These are phyloP conservation scores for Aspergillus neotritici DNA, from an alignment of 2,329 filamentous ascomycete species.

Conservation along the genomic window DNA sequence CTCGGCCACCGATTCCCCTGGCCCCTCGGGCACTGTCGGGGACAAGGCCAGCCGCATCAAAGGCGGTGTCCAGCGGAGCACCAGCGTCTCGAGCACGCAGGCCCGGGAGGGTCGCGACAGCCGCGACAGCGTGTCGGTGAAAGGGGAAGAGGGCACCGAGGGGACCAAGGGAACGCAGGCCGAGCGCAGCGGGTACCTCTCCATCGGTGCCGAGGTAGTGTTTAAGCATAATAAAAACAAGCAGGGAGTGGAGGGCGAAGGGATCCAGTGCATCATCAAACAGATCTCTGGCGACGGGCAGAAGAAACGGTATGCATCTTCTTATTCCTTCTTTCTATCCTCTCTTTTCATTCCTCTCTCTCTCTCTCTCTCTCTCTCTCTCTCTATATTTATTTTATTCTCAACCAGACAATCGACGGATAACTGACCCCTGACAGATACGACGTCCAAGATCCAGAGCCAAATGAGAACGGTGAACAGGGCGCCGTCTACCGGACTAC, in stretches of 20 bases:
- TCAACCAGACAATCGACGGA: conserved; percentile 11
- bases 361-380: neutral
- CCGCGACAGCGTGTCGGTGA: conserved; percentile 34
- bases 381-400: conserved; percentile 2
- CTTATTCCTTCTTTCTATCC: too few species aligned
- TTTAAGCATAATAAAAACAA: conserved; percentile 49
- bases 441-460: conserved; percentile 73
- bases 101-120: conserved; percentile 33
- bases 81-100: conserved; percentile 40
- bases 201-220: conserved; percentile 46
- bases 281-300: conserved; percentile 65
- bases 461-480: conserved; percentile 63
- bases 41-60: conserved; percentile 44
- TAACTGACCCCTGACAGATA: conserved; percentile 47
- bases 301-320: conserved; percentile 54
- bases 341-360: too few species aligned
- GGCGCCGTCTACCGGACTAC: conserved; percentile 60
- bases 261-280: conserved; percentile 72
- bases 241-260: conserved; percentile 47
- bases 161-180: conserved; percentile 40
- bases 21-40: conserved; percentile 33
- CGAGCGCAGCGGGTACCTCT: conserved; percentile 40
- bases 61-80: conserved; percentile 34
- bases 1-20: conserved; percentile 42
- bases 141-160: conserved; percentile 41